Percentiles rank a stretch among this genome's conserved stretches.
Evolutionary conservation across 495 filamentous ascomycete genomes (phyloP).

Genomic region (Annulohypoxylon bovei): DNA sequence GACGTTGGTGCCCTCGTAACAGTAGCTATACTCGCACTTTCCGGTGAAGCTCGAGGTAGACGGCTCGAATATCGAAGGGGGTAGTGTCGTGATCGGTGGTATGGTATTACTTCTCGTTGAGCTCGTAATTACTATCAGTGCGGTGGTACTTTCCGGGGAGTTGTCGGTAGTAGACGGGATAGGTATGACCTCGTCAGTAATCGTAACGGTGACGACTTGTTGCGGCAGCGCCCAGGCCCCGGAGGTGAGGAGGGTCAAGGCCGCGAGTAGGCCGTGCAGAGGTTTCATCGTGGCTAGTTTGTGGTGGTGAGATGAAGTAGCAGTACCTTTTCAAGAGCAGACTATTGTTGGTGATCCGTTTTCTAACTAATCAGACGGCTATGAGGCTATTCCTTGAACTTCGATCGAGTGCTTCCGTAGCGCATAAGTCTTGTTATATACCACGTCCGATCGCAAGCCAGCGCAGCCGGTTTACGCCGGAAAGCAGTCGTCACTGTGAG

Average conservation of each 20-base stretch:
- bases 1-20: slow-evolving; percentile 31
- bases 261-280: neutral
- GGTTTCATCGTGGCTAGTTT: neutral
- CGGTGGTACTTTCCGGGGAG: neutral
- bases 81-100: neutral
- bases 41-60: slow-evolving; percentile 18
- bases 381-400: neutral
- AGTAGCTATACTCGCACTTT: slow-evolving; percentile 42
- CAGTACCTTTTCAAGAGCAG: neutral
- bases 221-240: slow-evolving; percentile 3
- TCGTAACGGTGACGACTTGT: neutral
- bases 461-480: neutral
- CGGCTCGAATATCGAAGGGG: neutral
- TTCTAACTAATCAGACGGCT: neutral
- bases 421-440: slow-evolving; percentile 13
- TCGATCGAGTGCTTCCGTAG: neutral
- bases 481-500: slow-evolving; percentile 6
- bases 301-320: neutral
- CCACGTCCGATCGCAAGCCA: neutral
- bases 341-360: neutral
- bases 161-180: neutral
- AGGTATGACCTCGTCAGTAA: neutral
- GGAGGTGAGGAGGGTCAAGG: neutral
- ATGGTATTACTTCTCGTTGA: neutral
- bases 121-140: neutral